Conservation (phyloP, 2,329 filamentous ascomycete species). For the Botryotinia narcissicola region DNA sequence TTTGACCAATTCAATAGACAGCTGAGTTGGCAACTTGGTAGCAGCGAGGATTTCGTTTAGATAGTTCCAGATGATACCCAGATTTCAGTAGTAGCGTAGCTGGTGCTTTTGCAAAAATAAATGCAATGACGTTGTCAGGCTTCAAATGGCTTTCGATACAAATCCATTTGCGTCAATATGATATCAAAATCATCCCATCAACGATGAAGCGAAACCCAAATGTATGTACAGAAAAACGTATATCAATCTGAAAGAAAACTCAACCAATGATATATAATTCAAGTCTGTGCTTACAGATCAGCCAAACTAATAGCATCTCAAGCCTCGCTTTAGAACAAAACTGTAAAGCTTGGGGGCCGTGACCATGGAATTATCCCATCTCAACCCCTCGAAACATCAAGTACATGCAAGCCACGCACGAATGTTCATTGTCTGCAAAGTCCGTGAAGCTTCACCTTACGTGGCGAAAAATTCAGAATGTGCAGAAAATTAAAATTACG, state of each 20-base stretch:
- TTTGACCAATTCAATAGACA: neutral
- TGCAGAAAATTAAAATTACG: constrained; percentile 12
- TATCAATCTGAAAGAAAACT: neutral
- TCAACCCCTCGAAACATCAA: neutral
- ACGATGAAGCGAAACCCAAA: neutral
- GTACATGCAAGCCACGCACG: constrained; percentile 4
- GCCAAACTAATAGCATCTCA: neutral
- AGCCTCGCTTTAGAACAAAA: neutral
- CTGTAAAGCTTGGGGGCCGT: neutral
- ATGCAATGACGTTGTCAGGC: neutral
- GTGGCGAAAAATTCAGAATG: neutral
- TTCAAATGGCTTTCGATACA: neutral
- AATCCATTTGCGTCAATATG: neutral
- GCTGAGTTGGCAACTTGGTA: neutral
- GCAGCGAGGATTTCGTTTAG: neutral
- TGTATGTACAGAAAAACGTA: neutral
- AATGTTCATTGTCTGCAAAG: neutral
- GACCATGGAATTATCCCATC: neutral
- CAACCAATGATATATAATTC: neutral
- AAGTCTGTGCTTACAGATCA: neutral
- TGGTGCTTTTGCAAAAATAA: neutral
- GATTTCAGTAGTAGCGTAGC: neutral
- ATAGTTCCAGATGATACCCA: neutral
- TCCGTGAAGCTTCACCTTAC: neutral
- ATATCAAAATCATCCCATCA: neutral